Base-by-base conservation (phyloP, 192 early-diverging fungal genomes). In the Coemansia sp. region DNA sequence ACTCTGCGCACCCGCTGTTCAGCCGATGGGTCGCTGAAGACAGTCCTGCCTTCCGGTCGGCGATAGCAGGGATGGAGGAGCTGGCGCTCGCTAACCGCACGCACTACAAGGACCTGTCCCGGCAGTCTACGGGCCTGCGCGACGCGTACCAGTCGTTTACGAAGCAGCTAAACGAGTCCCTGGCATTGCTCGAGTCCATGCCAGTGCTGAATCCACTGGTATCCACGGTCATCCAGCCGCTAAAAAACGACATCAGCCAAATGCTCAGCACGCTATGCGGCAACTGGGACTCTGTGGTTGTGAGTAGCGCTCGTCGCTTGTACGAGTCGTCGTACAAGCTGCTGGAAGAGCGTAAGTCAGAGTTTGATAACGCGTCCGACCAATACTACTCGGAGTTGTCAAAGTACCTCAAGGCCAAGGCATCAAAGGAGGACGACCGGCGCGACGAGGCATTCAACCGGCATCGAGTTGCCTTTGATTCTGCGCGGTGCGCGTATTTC, bases 251-350 rank as follows among this genome's bases (percentile, higher is more conserved):
- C 43, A 31, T 82, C 19, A 58, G 53, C 24, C 70, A 70, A 37
- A 17, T 76, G 60, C 79, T 82, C 22, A 58, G 25, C 60, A 76
- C 79, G 0, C 45, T 82, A 39, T 82, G 79, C 59, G 42, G 47
- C 7, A 73, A 77, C 68, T 82, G 79, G 79, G 79, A 82, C 31
- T 19, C 46, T 32, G 74, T 77, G 31, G 79, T 82, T 11, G 68
- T 60, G 1, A 43, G 60, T 6, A 43, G 65, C 19, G 74, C 74
- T 1, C 60, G 68, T 20, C 25, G 57, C 43, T 49, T 76, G 38
- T 82, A 82, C 53, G 79, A 82, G 47, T 38, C 53, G 19, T 41
- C 79, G 68, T 76, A 74, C 22, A 60, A 62, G 57, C 42, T 47
- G 17, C 61, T 82, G 67, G 79, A 82, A 22, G 79, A 75, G 67